Evolutionary conservation across 441 rosid species (phyloP), one percentile per base, ranked within the genome.

Genomic region (Pelargonium myrrhifolium): DNA sequence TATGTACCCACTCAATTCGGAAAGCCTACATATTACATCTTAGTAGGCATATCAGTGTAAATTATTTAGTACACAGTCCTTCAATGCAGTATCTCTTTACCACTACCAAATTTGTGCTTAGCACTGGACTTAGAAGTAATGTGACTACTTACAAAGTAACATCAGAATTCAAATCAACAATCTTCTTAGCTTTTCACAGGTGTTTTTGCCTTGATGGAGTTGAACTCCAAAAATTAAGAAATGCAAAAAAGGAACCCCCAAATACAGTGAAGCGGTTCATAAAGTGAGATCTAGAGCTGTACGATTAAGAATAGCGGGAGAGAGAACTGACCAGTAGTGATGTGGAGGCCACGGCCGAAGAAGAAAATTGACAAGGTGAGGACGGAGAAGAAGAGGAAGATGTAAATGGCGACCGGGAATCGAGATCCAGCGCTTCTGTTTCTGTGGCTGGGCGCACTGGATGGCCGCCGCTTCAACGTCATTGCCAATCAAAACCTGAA

Each of bases 321-420:
- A 42, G 22, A 68, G 73, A 68, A 68, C 81, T 60, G 64, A 88
- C 99, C 96, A 65, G 64, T 60, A 2, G 88, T 71, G 6, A 79
- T 1, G 77, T 72, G 79, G 17, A 88, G 83, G 49, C 90, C 89
- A 51, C 87, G 82, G 61, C 90, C 88, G 67, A 83, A 80, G 45
- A 85, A 88, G 91, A 89, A 88, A 74, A 85, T 51, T 35, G 88
- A 82, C 4, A 14, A 14, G n/a, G 51, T 1, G 26, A 90, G 92
- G 9, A 85, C 77, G 62, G 89, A 80, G 65, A 87, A 73, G 61
- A 82, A 83, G 82, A 86, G 81, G 74, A 89, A 76, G 47, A 80
- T 74, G 51, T 88, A 72, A 60, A 86, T 67, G 28, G 66, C 68
- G 39, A 89, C 72, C 10, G 80, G 78, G 67, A 84, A 79, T 69